A percentile compares a stretch with the other conserved stretches of the same genome.
phyloP scores from a whole-genome alignment of 2,329 filamentous ascomycete genomes.

The Cordyceps farinosa region DNA sequence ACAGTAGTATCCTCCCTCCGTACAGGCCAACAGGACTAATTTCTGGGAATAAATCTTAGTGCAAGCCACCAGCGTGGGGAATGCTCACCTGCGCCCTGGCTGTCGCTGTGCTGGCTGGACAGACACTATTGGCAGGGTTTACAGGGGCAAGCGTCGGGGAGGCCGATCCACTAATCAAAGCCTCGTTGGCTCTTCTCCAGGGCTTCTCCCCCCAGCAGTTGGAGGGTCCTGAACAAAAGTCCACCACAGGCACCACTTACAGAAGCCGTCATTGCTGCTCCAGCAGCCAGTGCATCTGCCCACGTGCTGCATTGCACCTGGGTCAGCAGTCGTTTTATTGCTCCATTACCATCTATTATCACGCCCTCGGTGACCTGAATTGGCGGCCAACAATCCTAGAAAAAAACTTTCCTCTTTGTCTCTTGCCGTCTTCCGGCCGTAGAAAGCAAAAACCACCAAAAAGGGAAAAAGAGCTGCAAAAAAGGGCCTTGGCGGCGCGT shows the following conservation, averaged over 20 bases:
- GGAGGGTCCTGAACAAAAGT: not conserved
- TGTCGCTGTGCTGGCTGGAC: not conserved
- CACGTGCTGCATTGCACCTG: not conserved
- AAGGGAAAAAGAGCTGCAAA: not conserved
- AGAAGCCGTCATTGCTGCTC: not conserved
- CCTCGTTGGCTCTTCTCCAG: no score
- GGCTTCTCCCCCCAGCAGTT: not conserved
- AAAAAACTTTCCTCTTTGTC: not conserved
- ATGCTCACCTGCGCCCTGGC: not conserved
- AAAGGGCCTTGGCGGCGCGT: not conserved
- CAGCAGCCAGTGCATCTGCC: not conserved
- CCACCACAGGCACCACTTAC: not conserved
- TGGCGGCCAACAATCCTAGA: not conserved
- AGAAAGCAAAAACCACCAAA: not conserved
- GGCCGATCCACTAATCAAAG: conserved; percentile 3
- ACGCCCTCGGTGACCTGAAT: not conserved
- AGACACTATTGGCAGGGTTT: not conserved
- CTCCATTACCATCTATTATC: not conserved
- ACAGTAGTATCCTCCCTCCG: no score
- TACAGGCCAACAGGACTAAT: not conserved
- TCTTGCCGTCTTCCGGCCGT: no score
- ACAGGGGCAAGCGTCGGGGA: not conserved
- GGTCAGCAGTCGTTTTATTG: not conserved
- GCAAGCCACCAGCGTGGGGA: no score
- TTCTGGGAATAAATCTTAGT: no score